phyloP scores from a whole-genome alignment of 306 rosid species.

The Psophocarpus tetragonolobus region DNA sequence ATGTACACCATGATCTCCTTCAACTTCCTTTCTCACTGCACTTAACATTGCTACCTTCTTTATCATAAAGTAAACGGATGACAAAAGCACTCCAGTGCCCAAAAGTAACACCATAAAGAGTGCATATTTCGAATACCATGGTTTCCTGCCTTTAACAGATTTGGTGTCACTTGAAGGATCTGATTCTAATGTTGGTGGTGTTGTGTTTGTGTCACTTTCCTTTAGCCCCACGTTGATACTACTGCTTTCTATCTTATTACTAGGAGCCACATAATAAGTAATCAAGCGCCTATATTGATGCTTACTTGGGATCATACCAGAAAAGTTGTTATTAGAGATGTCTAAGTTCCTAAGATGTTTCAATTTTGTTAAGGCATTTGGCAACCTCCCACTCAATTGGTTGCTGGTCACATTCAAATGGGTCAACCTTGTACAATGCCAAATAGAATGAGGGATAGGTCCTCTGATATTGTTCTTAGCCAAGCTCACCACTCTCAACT shows the following conservation, averaged over 20 bases:
- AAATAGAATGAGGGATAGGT: slow-evolving; percentile 40
- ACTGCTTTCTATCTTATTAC: neutral
- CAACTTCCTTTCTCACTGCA: slow-evolving; percentile 17
- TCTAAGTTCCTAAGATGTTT: slow-evolving; percentile 54
- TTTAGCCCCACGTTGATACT: neutral
- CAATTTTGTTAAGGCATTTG: slow-evolving; percentile 49
- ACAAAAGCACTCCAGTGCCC: slow-evolving; percentile 38
- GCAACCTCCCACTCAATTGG: slow-evolving; percentile 58
- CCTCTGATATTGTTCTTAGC: slow-evolving; percentile 44
- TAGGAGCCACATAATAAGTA: slow-evolving; percentile 9
- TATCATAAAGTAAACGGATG: slow-evolving; percentile 34
- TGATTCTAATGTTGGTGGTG: slow-evolving; percentile 3
- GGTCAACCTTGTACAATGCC: slow-evolving; percentile 51
- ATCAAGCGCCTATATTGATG: slow-evolving; percentile 25
- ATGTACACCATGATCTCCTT: slow-evolving; percentile 33
- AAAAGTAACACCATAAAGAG: neutral
- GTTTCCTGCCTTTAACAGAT: neutral
- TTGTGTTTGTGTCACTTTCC: neutral
- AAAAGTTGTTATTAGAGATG: slow-evolving; percentile 55
- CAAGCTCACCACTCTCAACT: slow-evolving; percentile 42
- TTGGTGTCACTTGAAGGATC: neutral
- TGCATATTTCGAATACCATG: neutral
- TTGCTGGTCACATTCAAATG: slow-evolving; percentile 56
- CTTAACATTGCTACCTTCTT: slow-evolving; percentile 33
- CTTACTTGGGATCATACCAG: slow-evolving; percentile 22